A percentile compares a stretch with the other conserved stretches of the same genome.
phyloP scores from a whole-genome alignment of 2,329 filamentous ascomycete genomes.

The Exophiala viscosa region DNA sequence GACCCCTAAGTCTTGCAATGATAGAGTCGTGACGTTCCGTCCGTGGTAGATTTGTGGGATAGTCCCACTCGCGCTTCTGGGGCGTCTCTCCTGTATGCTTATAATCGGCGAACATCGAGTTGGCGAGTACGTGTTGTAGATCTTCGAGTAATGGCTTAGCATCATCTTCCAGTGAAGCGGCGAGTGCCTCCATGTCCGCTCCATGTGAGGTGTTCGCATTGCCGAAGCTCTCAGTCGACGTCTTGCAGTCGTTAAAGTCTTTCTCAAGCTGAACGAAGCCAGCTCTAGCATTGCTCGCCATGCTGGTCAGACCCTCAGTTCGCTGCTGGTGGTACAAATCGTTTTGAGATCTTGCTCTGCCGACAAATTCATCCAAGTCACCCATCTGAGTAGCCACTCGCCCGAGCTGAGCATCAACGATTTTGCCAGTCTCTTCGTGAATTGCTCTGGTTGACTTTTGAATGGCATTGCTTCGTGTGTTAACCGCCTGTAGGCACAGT shows the following conservation, averaged over 20 bases:
- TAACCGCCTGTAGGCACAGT: slow-evolving; percentile 55
- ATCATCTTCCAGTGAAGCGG: slow-evolving; percentile 15
- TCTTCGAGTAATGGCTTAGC: slow-evolving; percentile 14
- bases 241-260: slow-evolving; percentile 8
- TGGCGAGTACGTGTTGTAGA: slow-evolving; percentile 66
- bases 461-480: slow-evolving; percentile 76
- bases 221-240: slow-evolving; percentile 10
- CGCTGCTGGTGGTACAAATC: slow-evolving; percentile 70
- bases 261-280: slow-evolving; percentile 12
- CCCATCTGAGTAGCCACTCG: slow-evolving; percentile 87
- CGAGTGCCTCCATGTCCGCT: slow-evolving; percentile 15
- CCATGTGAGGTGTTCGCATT: slow-evolving; percentile 4
- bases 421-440: slow-evolving; percentile 82
- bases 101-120: slow-evolving; percentile 71
- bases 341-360: slow-evolving; percentile 76
- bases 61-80: slow-evolving; percentile 74
- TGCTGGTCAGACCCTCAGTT: slow-evolving; percentile 58
- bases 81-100: slow-evolving; percentile 81
- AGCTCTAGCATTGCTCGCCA: slow-evolving; percentile 45
- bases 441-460: slow-evolving; percentile 80
- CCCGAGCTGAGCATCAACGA: slow-evolving; percentile 82
- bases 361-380: slow-evolving; percentile 85
- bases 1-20: slow-evolving; percentile 49
- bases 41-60: slow-evolving; percentile 71
- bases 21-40: slow-evolving; percentile 63